Evolutionary conservation across 148 eudicot genomes (phyloP).

Genomic region (Arctostaphylos glauca): DNA sequence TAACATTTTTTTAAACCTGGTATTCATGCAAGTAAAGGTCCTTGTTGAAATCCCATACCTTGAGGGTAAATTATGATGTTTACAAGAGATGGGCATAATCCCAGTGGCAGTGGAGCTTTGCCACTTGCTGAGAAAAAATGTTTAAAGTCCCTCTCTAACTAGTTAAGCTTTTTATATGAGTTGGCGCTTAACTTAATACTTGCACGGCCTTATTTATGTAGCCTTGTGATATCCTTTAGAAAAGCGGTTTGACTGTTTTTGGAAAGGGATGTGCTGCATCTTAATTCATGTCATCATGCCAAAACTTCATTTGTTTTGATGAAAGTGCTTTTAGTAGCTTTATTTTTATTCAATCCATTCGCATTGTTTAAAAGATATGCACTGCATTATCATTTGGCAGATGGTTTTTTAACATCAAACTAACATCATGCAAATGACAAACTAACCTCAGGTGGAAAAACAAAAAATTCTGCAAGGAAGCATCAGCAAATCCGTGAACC

Average conservation of each 20-base stretch:
- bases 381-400: not conserved
- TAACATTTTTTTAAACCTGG: not conserved
- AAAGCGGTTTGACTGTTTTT: not conserved
- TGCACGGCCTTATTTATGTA: not conserved
- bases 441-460: slow-evolving; percentile 69
- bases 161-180: not conserved
- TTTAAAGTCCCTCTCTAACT: not conserved
- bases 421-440: not conserved
- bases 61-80: not conserved
- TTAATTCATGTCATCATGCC: not conserved
- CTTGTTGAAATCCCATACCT: not conserved
- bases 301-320: not conserved
- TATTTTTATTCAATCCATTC: not conserved
- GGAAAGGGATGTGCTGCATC: not conserved
- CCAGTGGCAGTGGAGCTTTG: no score
- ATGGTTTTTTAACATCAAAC: not conserved
- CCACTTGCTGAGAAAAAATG: not conserved
- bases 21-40: not conserved
- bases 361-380: not conserved
- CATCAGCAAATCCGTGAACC: slow-evolving; percentile 31
- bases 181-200: slow-evolving; percentile 5
- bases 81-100: not conserved
- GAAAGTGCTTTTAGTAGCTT: not conserved
- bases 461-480: slow-evolving; percentile 76
- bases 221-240: not conserved